phyloP scores from a whole-genome alignment of 2,329 filamentous ascomycete genomes.

The Xylaria hypoxylon region DNA sequence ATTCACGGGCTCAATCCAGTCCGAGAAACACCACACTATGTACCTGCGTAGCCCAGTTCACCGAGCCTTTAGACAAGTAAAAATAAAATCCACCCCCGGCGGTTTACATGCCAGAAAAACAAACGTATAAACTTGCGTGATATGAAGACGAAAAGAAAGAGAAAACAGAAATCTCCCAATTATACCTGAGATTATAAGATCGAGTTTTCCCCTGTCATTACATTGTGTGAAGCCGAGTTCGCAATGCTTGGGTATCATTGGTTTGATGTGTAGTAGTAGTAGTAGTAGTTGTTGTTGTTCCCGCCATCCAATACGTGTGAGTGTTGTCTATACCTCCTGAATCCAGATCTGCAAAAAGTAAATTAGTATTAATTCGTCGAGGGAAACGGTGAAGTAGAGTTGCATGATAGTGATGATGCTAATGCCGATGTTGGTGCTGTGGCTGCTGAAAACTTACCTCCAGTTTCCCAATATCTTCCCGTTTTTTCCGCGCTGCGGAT shows the following conservation, averaged over 20 bases:
- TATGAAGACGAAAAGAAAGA: constrained; percentile 23
- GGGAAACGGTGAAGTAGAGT: neutral
- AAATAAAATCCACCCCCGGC: constrained; percentile 4
- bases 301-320: constrained; percentile 39
- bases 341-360: constrained; percentile 60
- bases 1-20: neutral
- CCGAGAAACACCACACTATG: neutral
- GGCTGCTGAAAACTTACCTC: constrained; percentile 73
- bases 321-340: constrained; percentile 57
- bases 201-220: constrained; percentile 46
- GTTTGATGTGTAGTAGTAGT: constrained; percentile 42
- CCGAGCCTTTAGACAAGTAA: neutral
- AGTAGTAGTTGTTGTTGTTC: constrained; percentile 32
- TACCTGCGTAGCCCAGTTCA: neutral
- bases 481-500: constrained; percentile 76
- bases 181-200: constrained; percentile 34
- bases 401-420: neutral
- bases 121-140: constrained; percentile 17
- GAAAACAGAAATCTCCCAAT: constrained; percentile 22
- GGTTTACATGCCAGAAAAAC: constrained; percentile 14
- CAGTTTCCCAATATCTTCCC: constrained; percentile 88
- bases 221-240: constrained; percentile 47
- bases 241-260: constrained; percentile 52
- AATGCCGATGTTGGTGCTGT: neutral
- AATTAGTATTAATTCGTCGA: constrained; percentile 42